Evolutionary conservation across 1,284 basidiomycete genomes (phyloP), one percentile per base, ranked within the genome.

Genomic region (Hemileia vastatrix): DNA sequence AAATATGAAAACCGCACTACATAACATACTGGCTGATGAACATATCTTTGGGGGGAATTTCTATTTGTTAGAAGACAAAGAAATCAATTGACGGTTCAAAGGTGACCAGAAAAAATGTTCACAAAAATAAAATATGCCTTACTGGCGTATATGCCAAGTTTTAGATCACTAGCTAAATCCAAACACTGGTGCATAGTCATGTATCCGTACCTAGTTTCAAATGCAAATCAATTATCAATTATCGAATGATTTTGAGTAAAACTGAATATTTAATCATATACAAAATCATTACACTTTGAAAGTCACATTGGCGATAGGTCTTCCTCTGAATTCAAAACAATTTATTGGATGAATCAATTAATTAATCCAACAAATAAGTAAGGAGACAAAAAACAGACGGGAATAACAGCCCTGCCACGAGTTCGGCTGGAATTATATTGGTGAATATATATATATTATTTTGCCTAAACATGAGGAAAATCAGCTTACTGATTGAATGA

Each of bases 61-160:
- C 58, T 54, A 11, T 54, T 21, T 2, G 6, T n/a, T 48, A 27
- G 33, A 36, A 3, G 31, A 18, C 4, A 32, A 27, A 13, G 52
- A 9, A 11, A 24, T 31, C 6, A 23, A 24, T 51, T 24, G 5
- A 27, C 27, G 4, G n/a, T 13, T n/a, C n/a, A n/a, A n/a, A n/a
- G n/a, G n/a, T n/a, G n/a, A n/a, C n/a, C n/a, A n/a, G n/a, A n/a
- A n/a, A n/a, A n/a, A n/a, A n/a, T n/a, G n/a, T n/a, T n/a, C n/a
- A n/a, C n/a, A n/a, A n/a, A n/a, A n/a, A n/a, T n/a, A n/a, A n/a
- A n/a, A n/a, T n/a, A n/a, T n/a, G n/a, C n/a, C 57, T 23, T 43
- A 64, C 74, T 75, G 67, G 75, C 70, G 63, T 75, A 76, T 54
- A 75, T 74, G 2, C 71, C 74, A 2, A 74, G 63, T 63, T 76